Base-by-base conservation (phyloP, 2,329 filamentous ascomycete species). In the Ustulina deusta region DNA sequence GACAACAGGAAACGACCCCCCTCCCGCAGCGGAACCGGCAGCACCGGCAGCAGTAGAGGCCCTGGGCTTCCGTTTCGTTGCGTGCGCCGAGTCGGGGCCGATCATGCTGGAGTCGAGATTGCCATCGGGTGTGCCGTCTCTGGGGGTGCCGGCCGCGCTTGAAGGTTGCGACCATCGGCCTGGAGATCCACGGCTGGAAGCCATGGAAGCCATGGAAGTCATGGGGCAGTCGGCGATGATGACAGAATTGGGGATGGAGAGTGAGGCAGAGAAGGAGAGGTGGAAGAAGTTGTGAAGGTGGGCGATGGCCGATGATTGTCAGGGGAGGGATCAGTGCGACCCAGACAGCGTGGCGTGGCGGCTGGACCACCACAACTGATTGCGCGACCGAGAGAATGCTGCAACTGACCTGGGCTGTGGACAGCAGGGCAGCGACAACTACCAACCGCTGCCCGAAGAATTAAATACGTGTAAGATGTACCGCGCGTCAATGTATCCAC, bases 1-100 rank as follows among this genome's bases (percentile, higher is more conserved):
- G 59, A 87, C 69, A 27, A 71, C 71, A 10, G 73, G 63, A 63
- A 75, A 73, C 36, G 73, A 69, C 1, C 69, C 70, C 1, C 64
- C 64, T 13, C 69, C 48, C 15, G 71, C 55, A 2, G 57, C 48
- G 17, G 63, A 65, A 10, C 66, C 69, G 4, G 70, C 68, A 20
- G 68, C 52, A 9, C 69, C 57, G 34, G 69, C 65, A 10, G 66
- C 67, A 32, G 73, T 60, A 32, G 69, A 70, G 13, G 65, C 70
- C 52, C 72, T 74, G 22, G 71, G 75, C 56, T 75, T 77, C 61
- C 74, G 71, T 66, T 76, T 76, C 20, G 54, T 69, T 17, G 70
- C 71, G 52, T 74, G 71, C 48, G 64, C 63, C 15, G 71, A 71
- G 48, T 75, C 74, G 46, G 65, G 67, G 9, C 71, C 74, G 20